Conservation (phyloP, 495 filamentous ascomycete genomes). For the Lentithecium fluviatile region DNA sequence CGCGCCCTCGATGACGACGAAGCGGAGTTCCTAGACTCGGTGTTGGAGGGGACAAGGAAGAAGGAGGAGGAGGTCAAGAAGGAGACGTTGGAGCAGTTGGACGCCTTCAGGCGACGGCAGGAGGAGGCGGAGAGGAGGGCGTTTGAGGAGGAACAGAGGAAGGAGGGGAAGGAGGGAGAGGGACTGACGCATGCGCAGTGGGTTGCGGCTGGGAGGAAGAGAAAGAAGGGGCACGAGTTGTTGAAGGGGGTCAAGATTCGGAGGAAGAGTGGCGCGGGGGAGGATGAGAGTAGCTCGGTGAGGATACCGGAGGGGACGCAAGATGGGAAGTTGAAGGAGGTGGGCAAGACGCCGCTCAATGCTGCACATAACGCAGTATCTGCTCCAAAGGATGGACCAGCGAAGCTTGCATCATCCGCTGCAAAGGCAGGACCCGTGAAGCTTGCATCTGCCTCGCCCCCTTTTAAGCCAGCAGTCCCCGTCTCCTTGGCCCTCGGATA, state of each 20-base stretch:
- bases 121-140: constrained; percentile 61
- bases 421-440: background rate
- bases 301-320: background rate
- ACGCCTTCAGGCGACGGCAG: constrained; percentile 65
- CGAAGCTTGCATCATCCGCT: background rate
- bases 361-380: too few relatives aligned
- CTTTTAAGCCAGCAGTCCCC: background rate
- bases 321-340: background rate
- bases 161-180: constrained; percentile 35
- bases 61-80: constrained; percentile 72
- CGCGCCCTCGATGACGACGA: constrained; percentile 91
- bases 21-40: constrained; percentile 82
- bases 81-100: constrained; percentile 72
- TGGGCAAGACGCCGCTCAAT: background rate
- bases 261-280: constrained; percentile 36
- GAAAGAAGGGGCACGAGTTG: constrained; percentile 55
- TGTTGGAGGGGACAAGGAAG: constrained; percentile 64
- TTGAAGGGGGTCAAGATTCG: constrained; percentile 58
- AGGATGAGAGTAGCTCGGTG: background rate
- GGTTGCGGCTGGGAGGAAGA: constrained; percentile 56
- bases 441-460: background rate
- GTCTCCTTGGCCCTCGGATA: constrained; percentile 15
- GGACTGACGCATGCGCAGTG: constrained; percentile 51
- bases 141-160: constrained; percentile 43
- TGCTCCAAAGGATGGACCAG: background rate